Percentiles rank a stretch among this genome's conserved stretches.
These are phyloP conservation scores for Escallonia rubra DNA, from an alignment of 129 eudicot genomes.

Conservation along the genomic window DNA sequence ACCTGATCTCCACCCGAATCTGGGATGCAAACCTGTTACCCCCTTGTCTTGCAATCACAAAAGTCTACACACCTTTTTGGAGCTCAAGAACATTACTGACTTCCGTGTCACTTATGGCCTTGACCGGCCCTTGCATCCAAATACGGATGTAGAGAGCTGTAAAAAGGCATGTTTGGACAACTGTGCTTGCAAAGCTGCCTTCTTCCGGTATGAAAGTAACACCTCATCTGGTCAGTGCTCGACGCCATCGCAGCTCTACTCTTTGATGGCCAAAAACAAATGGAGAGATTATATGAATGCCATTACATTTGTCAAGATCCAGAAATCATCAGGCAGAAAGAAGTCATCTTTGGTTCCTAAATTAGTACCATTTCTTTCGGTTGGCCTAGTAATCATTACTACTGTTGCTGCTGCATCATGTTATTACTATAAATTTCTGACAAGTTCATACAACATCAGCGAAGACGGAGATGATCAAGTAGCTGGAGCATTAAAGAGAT, in stretches of 20 bases:
- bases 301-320: slow-evolving; percentile 28
- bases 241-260: background rate
- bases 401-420: background rate
- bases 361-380: slow-evolving; percentile 5
- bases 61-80: slow-evolving; percentile 16
- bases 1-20: slow-evolving; percentile 5
- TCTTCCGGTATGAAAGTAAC: too few species aligned
- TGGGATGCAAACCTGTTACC: slow-evolving; percentile 22
- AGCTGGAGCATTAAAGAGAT: background rate
- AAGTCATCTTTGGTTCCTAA: background rate
- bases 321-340: background rate
- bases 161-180: slow-evolving; percentile 26
- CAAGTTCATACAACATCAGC: background rate
- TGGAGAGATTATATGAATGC: background rate
- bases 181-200: slow-evolving; percentile 36
- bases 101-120: slow-evolving; percentile 3
- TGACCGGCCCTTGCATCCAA: background rate
- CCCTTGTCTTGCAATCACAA: slow-evolving; percentile 19
- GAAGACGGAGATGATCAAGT: background rate
- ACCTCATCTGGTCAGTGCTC: background rate
- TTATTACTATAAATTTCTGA: background rate
- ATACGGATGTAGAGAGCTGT: slow-evolving; percentile 15
- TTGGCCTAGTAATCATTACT: background rate
- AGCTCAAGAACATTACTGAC: slow-evolving; percentile 6
- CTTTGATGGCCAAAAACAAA: background rate